Base-by-base conservation (phyloP, 1,284 basidiomycete genomes). In the Ceratobasidium sp. region DNA sequence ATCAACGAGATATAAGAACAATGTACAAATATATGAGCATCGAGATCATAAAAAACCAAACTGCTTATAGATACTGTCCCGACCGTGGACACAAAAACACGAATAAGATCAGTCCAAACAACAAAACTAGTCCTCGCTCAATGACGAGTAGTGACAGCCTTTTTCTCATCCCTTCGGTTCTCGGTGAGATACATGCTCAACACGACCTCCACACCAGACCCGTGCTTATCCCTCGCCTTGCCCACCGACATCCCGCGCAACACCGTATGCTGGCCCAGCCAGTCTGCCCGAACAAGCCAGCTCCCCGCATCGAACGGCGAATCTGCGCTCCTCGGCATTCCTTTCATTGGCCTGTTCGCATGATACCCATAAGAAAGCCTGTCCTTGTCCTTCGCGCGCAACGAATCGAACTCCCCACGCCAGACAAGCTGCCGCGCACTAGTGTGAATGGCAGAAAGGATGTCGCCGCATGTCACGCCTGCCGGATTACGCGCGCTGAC, bases 401-500 rank as follows among this genome's bases (percentile, higher is more conserved):
- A 41, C 41, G 56, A 36, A 7, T 69, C 66, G 45, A 69, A 69
- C 24, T 69, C 66, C n/a, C 66, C 66, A 33, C 66, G 66, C 66
- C 66, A 69, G 22, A 69, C 66, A 1, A 69, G 66, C 41, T 69
- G 66, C 22, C 36, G 51, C 33, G 66, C 66, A 41, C 66, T 69
- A 36, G 64, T 27, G 56, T 74, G 73, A 27, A 76, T 71, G 17
- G 66, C 73, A 54, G 51, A 74, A 60, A 76, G 73, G 29, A 76
- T 27, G 67, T 76, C 76, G 53, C 73, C 76, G 36, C 74, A 57
- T n/a, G 73, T 75, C 14, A 76, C 73, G 15, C 73, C 73, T 5
- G 62, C 71, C 44, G 76, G 76, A 54, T 76, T 76, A 9, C 73
- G 65, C 36, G 75, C 76, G 60, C 48, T 72, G 41, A 76, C 73